A percentile compares a stretch with the other conserved stretches of the same genome.
Conservation (phyloP, 305 asterid species). For the Fraxinus floribunda region DNA sequence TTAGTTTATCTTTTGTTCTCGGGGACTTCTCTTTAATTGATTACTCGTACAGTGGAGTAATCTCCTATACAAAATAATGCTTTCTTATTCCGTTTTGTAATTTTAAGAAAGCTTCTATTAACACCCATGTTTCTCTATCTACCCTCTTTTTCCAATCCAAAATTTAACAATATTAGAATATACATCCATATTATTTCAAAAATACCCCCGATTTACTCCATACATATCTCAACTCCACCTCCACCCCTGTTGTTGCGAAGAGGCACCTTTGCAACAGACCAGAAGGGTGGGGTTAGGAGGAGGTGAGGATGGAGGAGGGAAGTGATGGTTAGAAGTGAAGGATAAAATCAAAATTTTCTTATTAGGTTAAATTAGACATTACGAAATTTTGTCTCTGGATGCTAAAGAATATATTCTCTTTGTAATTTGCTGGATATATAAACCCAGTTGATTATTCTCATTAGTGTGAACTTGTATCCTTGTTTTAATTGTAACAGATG, state of each 20-base stretch:
- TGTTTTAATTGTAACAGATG: constrained; percentile 43
- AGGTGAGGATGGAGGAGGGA: not conserved
- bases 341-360: not conserved
- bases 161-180: not conserved
- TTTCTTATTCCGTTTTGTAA: not conserved
- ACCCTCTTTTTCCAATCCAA: not conserved
- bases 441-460: not conserved
- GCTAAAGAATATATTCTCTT: not conserved
- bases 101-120: not conserved
- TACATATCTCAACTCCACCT: not conserved
- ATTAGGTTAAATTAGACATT: not conserved
- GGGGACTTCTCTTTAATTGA: not conserved
- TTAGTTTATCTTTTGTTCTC: not conserved
- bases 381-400: not conserved
- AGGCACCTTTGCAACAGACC: not conserved
- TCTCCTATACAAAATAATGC: not conserved
- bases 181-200: not conserved
- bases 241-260: not conserved
- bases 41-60: not conserved
- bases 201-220: not conserved
- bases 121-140: not conserved
- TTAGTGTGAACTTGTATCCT: constrained; percentile 14
- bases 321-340: not conserved
- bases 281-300: not conserved
- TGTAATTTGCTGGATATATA: not conserved